Percentiles rank a stretch among this genome's conserved stretches.
These are phyloP conservation scores for Bolboschoenoplectus hybrid DNA, from an alignment of 202 grass and related monocot species.

Conservation along the genomic window DNA sequence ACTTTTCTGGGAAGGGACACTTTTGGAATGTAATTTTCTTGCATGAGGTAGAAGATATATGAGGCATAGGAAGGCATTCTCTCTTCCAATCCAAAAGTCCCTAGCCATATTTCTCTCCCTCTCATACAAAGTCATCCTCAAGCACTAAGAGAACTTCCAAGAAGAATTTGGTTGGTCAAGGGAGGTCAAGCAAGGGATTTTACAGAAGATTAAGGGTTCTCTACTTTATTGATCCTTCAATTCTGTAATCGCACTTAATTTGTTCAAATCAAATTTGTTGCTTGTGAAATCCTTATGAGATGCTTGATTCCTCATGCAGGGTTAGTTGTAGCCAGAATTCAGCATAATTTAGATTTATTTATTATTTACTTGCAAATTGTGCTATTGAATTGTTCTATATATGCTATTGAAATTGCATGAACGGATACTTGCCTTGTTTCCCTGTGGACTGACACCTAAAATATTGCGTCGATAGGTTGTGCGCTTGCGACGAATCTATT, in stretches of 20 bases:
- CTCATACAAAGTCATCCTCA: not conserved
- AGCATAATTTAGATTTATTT: not conserved
- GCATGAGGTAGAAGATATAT: not conserved
- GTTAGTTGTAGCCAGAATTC: not conserved
- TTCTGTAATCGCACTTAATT: not conserved
- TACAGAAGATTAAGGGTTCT: not conserved
- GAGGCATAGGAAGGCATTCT: slow-evolving; percentile 3
- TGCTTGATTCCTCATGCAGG: not conserved
- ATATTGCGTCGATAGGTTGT: not conserved
- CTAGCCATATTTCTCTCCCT: not conserved
- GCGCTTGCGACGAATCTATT: slow-evolving; percentile 21
- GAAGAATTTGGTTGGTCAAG: not conserved
- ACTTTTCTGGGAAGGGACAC: not conserved
- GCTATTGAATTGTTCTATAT: not conserved
- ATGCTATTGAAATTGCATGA: not conserved
- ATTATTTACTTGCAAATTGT: not conserved
- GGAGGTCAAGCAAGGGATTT: not conserved
- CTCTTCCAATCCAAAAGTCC: not conserved
- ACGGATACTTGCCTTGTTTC: not conserved
- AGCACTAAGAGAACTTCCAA: not conserved
- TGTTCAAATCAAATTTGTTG: not conserved
- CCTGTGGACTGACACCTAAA: slow-evolving; percentile 7
- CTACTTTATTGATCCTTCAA: not conserved
- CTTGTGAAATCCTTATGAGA: not conserved
- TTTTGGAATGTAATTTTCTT: not conserved